Base-by-base conservation (phyloP, 2,329 filamentous ascomycete genomes). In the Pseudonectria foliicola region DNA sequence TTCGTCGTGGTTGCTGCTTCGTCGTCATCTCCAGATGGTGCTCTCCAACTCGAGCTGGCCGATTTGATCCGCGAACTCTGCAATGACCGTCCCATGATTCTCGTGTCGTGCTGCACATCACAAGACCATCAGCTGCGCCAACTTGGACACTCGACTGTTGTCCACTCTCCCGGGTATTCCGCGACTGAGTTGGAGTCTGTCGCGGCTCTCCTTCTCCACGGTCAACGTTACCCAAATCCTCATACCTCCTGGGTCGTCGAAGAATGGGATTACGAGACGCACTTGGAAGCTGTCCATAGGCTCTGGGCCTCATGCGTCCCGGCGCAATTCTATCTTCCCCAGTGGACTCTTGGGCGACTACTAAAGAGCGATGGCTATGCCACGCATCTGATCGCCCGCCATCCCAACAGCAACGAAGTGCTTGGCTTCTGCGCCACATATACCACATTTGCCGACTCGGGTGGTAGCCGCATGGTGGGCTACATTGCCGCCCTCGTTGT, bases 401-500 rank as follows among this genome's bases (percentile, higher is more conserved):
- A 71, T n/a, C 63, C 68, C 2, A 53, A 52, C 10, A 53, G 53
- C 7, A 37, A 38, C 8, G 59, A 63, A 25, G 45, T 73, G 15
- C 50, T 79, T 25, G 75, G 74, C 0, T 78, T 79, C 42, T 78
- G 74, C 47, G 73, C 74, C 8, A 77, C 74, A 7, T 79, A 73
- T 48, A 71, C 73, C 21, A 75, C 70, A 4, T 77, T 73, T 52
- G 65, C 69, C 29, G 70, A 75, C 43, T 67, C 66, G 42, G 67
- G 62, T 26, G 66, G 63, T 13, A 68, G 75, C 42, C 63, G 63
- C 24, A 58, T 77, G 27, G 63, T 78, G 30, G 75, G 73, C 7
- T 78, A 72, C 4, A 50, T 80, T 23, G 73, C 73, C 10, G 55
- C 67, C 10, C 53, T 80, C 18, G 53, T 79, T 24, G 74, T 79